Conservation (phyloP, 345 rosid species). For the Eucalyptus sp. region DNA sequence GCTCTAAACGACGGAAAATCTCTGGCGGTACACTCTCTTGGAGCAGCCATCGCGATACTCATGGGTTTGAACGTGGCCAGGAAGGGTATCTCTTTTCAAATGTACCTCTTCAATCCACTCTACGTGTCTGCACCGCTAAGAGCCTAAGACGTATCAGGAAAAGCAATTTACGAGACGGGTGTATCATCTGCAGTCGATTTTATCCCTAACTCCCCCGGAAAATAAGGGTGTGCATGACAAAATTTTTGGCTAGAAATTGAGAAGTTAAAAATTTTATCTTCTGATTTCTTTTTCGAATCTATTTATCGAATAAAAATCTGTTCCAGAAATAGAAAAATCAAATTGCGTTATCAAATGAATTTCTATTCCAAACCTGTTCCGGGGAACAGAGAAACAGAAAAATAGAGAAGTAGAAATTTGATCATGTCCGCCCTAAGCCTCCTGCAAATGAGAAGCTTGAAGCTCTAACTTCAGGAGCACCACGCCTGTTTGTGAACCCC, state of each 20-base stretch:
- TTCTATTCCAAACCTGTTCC: too few species aligned
- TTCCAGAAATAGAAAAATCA: too few species aligned
- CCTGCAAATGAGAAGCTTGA: neutral
- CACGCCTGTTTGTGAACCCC: neutral
- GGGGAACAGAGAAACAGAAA: too few species aligned
- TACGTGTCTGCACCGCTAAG: neutral
- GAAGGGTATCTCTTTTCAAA: neutral
- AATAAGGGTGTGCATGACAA: too few species aligned
- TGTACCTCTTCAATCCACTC: neutral
- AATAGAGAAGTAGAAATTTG: too few species aligned
- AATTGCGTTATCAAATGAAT: too few species aligned
- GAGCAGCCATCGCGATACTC: neutral
- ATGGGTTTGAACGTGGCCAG: neutral
- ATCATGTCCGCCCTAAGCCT: too few species aligned
- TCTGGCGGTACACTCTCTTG: neutral
- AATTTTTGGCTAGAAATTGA: too few species aligned
- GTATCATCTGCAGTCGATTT: neutral
- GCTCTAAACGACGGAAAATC: neutral
- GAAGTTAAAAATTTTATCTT: too few species aligned
- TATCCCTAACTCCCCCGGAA: neutral
- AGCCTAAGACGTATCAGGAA: neutral
- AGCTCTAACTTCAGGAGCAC: neutral
- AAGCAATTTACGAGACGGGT: neutral
- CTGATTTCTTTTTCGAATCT: too few species aligned
- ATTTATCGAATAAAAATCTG: too few species aligned